phyloP scores from a whole-genome alignment of 441 rosid species.

The Erysimum cheiri region DNA sequence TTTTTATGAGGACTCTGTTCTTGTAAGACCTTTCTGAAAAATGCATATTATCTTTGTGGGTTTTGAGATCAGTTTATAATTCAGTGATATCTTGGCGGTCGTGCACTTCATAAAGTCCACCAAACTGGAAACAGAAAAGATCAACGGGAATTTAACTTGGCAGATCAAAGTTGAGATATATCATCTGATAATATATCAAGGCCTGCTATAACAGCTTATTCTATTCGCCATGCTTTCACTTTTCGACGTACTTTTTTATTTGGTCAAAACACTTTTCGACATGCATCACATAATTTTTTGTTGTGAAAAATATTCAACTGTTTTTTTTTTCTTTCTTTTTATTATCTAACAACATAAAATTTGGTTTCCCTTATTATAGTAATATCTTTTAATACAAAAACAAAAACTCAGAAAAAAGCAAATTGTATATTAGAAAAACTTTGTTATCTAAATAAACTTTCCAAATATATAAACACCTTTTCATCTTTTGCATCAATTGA shows the following conservation, averaged over 20 bases:
- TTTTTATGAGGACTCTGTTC: not conserved
- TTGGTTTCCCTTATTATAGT: no score
- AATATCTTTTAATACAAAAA: no score
- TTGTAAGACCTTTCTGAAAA: not conserved
- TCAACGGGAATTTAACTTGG: not conserved
- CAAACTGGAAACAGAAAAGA: not conserved
- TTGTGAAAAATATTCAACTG: no score
- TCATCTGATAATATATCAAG: conserved; percentile 6
- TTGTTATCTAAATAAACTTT: no score
- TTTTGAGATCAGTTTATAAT: not conserved
- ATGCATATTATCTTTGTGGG: not conserved
- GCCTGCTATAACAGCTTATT: not conserved
- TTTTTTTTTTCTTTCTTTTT: not conserved
- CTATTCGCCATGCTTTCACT: not conserved
- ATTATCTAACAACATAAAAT: no score
- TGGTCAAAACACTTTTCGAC: no score
- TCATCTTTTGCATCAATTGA: no score
- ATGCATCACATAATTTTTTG: no score
- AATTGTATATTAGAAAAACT: no score
- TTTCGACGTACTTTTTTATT: not conserved
- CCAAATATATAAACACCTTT: no score
- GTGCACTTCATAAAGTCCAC: not conserved
- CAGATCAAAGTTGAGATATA: not conserved
- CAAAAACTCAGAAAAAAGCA: no score
- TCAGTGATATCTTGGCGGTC: not conserved